Evolutionary conservation across 257 asterid species (phyloP).

Genomic region (Catharanthus roseus): DNA sequence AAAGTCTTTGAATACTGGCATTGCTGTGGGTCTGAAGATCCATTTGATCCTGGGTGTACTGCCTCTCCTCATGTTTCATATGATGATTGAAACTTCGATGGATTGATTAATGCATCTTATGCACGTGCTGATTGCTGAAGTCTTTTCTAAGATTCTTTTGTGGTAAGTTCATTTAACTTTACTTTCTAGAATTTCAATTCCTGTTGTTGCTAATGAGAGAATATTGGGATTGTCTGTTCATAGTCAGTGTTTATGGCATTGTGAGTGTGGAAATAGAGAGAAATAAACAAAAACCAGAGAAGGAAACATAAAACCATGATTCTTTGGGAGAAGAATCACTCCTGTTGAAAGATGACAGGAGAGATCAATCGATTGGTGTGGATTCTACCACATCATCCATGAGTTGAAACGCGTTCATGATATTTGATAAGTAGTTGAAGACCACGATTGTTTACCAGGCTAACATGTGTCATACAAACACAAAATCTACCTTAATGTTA

Average conservation of each 20-base stretch:
- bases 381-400: background rate
- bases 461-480: too few relatives aligned
- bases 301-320: background rate
- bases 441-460: background rate
- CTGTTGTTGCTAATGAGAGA: too few relatives aligned
- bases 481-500: too few relatives aligned
- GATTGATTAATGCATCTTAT: constrained; percentile 25
- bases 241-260: background rate
- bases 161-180: background rate
- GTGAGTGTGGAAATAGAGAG: background rate
- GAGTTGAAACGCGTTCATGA: background rate
- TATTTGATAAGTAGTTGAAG: background rate
- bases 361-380: background rate
- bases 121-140: background rate
- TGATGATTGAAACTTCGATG: too few relatives aligned
- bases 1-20: constrained; percentile 86
- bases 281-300: background rate
- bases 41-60: constrained; percentile 79
- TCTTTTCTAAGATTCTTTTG: background rate
- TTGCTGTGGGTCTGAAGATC: constrained; percentile 96
- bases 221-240: too few relatives aligned
- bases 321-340: background rate
- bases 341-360: background rate
- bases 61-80: constrained; percentile 86
- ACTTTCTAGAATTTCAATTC: background rate